phyloP scores from a whole-genome alignment of 2,329 filamentous ascomycete genomes.

The Sporothrix protearum region DNA sequence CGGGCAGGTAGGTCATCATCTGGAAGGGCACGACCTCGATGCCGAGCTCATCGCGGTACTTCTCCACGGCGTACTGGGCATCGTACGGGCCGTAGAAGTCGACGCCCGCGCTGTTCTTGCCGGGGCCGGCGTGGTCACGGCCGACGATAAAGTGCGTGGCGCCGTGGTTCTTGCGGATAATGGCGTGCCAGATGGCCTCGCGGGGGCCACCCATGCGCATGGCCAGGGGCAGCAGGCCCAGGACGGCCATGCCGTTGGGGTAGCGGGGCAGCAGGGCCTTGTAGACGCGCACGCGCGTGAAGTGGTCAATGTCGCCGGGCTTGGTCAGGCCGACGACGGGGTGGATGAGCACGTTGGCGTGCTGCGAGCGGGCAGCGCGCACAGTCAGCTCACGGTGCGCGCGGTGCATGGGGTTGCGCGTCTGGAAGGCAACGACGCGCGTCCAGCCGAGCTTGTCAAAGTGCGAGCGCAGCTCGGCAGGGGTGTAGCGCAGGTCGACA shows the following conservation, averaged over 20 bases:
- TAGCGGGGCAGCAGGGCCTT: slow-evolving; percentile 94
- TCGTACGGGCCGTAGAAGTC: slow-evolving; percentile 99
- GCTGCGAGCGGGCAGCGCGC: slow-evolving; percentile 88
- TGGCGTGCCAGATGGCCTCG: slow-evolving; percentile 99
- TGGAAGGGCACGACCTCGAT: slow-evolving; percentile 99
- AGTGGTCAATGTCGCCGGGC: slow-evolving; percentile 99
- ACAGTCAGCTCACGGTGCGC: slow-evolving; percentile 97
- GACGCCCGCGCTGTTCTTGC: slow-evolving; percentile 94
- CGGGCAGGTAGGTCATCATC: slow-evolving; percentile 98
- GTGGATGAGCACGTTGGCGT: slow-evolving; percentile 98
- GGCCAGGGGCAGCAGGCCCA: slow-evolving; percentile 89
- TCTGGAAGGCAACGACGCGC: slow-evolving; percentile 98
- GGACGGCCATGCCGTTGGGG: slow-evolving; percentile 97
- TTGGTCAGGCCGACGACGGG: slow-evolving; percentile 98
- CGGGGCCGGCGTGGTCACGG: slow-evolving; percentile 94
- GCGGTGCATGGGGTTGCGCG: slow-evolving; percentile 97
- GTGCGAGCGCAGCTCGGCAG: slow-evolving; percentile 88
- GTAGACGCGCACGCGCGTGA: slow-evolving; percentile 98
- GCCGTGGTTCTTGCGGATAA: slow-evolving; percentile 99
- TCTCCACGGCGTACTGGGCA: slow-evolving; percentile 91
- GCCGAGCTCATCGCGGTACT: slow-evolving; percentile 93
- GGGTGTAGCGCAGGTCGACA: slow-evolving; percentile 91
- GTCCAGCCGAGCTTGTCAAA: slow-evolving; percentile 99
- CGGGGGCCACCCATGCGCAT: slow-evolving; percentile 99
- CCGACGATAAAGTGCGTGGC: slow-evolving; percentile 99